Conservation (phyloP, 2,329 filamentous ascomycete genomes). For the Fusarium neocosmosporiellum region DNA sequence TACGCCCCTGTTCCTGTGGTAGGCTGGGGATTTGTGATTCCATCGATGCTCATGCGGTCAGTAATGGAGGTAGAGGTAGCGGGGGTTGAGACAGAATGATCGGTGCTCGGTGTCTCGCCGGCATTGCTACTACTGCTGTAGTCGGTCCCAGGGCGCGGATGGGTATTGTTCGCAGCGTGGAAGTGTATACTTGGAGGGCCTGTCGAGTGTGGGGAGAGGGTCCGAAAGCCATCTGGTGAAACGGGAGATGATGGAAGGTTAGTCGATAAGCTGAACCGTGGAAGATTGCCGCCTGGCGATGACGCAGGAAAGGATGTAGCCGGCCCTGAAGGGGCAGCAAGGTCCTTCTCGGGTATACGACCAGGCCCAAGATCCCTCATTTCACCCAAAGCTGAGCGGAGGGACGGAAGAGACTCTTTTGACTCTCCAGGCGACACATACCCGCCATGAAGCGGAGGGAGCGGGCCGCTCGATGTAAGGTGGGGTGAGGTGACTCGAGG, state of each 20-base stretch:
- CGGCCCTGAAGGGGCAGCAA: conserved; percentile 38
- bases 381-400: conserved; percentile 52
- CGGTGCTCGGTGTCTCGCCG: conserved; percentile 59
- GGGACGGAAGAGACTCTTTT: conserved; percentile 53
- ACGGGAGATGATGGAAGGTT: conserved; percentile 57
- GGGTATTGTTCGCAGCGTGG: conserved; percentile 44
- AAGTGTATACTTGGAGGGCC: conserved; percentile 55
- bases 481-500: conserved; percentile 37
- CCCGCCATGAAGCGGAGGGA: conserved; percentile 53
- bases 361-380: conserved; percentile 47
- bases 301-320: conserved; percentile 48
- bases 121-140: conserved; percentile 56
- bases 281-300: conserved; percentile 47
- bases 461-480: conserved; percentile 41
- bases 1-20: conserved; percentile 60
- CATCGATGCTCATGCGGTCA: conserved; percentile 70
- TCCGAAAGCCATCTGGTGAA: conserved; percentile 60
- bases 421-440: conserved; percentile 50
- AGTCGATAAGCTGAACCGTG: conserved; percentile 46
- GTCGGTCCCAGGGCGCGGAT: conserved; percentile 53
- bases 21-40: conserved; percentile 62
- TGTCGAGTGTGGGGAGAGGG: conserved; percentile 60
- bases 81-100: conserved; percentile 57
- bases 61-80: conserved; percentile 53
- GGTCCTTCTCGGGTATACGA: conserved; percentile 48